Evolutionary conservation across 768 basidiomycete species (phyloP).

Genomic region (Nidularia pulvinata): DNA sequence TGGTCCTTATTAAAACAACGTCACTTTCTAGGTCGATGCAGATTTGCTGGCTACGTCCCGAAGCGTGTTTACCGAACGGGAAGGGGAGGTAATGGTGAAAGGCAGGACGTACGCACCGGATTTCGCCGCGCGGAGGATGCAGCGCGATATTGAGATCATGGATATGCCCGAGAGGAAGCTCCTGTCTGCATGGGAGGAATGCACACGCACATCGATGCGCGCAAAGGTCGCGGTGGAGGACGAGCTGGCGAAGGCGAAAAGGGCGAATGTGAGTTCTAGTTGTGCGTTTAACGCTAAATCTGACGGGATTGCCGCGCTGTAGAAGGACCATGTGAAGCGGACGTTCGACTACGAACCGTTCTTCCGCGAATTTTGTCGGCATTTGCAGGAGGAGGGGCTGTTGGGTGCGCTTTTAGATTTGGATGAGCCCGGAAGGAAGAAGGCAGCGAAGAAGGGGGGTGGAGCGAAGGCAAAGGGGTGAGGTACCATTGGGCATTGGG

Average conservation of each 20-base stretch:
- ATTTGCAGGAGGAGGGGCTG: constrained; percentile 43
- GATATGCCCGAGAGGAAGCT: constrained; percentile 36
- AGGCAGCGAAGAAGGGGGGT: background rate
- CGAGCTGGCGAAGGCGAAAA: constrained; percentile 40
- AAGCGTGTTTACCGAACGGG: constrained; percentile 18
- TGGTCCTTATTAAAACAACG: too few species aligned
- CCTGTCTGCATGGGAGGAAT: constrained; percentile 42
- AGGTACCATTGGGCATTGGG: too few species aligned
- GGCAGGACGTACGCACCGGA: constrained; percentile 34
- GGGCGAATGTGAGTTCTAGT: constrained; percentile 39
- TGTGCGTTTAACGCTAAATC: background rate
- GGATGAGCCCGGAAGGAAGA: constrained; percentile 29
- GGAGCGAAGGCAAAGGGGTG: background rate
- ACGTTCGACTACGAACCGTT: constrained; percentile 69
- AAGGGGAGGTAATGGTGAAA: constrained; percentile 15
- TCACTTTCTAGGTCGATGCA: constrained; percentile 33
- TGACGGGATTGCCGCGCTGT: background rate
- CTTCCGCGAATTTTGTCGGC: constrained; percentile 40
- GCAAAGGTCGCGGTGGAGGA: constrained; percentile 46
- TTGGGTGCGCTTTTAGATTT: constrained; percentile 40
- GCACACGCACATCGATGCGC: constrained; percentile 35
- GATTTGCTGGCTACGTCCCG: constrained; percentile 22
- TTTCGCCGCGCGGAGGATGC: constrained; percentile 45
- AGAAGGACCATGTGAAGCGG: constrained; percentile 58
- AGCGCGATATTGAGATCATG: constrained; percentile 39